Percentiles rank a stretch among this genome's conserved stretches.
Conservation (phyloP, 148 eudicot genomes). For the Amaranthus hypochondriacus region DNA sequence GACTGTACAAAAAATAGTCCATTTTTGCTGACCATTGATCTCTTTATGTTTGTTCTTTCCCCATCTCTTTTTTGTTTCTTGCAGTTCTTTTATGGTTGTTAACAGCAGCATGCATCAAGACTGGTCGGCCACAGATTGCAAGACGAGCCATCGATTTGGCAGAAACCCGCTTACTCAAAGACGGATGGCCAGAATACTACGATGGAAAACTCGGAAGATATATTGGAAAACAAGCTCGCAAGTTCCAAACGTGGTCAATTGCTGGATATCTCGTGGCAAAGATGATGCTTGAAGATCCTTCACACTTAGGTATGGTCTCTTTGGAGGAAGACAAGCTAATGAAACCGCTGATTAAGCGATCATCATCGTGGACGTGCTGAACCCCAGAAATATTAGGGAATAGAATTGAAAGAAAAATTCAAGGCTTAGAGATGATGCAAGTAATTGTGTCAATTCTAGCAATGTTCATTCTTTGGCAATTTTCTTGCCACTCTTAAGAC, state of each 20-base stretch:
- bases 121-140: constrained; percentile 90
- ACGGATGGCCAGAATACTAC: constrained; percentile 92
- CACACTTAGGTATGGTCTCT: constrained; percentile 92
- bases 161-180: constrained; percentile 77
- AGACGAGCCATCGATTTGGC: constrained; percentile 81
- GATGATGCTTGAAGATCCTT: constrained; percentile 96
- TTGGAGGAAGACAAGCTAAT: constrained; percentile 76
- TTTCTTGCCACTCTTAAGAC: constrained; percentile 28
- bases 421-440: constrained; percentile 15
- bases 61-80: constrained; percentile 5
- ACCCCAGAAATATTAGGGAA: constrained; percentile 16
- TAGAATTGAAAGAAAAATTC: constrained; percentile 15
- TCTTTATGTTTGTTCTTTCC: constrained; percentile 5
- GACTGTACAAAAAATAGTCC: background rate
- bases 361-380: constrained; percentile 88
- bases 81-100: constrained; percentile 92
- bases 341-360: constrained; percentile 78
- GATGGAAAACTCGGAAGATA: constrained; percentile 86
- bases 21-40: background rate
- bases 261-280: constrained; percentile 94
- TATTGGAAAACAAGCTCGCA: constrained; percentile 84
- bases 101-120: constrained; percentile 95
- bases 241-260: constrained; percentile 89
- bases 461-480: constrained; percentile 28
- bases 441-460: constrained; percentile 21